Evolutionary conservation across 345 rosid genomes (phyloP).

Genomic region (Psidium guajava): DNA sequence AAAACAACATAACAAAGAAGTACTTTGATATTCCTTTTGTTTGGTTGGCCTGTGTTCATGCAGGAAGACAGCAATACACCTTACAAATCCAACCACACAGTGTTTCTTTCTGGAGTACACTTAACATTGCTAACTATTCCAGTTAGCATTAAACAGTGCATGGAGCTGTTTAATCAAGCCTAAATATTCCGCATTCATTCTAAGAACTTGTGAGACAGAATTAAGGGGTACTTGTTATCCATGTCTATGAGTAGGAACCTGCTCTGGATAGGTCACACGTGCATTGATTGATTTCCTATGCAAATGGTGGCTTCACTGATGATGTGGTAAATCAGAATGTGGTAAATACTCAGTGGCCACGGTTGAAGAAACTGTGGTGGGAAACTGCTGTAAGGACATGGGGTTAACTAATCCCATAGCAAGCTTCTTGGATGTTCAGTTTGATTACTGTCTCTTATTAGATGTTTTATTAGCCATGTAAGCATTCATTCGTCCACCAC

Average conservation of each 20-base stretch:
- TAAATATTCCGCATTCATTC: neutral
- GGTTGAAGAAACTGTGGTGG: neutral
- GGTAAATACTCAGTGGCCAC: neutral
- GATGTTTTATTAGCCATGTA: neutral
- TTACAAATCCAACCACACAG: neutral
- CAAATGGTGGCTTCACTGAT: neutral
- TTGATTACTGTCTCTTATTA: neutral
- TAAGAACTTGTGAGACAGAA: neutral
- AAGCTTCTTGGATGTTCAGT: neutral
- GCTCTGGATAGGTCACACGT: neutral
- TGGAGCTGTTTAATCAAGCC: neutral
- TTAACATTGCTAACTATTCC: neutral
- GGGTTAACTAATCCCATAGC: neutral
- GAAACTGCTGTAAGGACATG: neutral
- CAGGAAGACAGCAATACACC: neutral
- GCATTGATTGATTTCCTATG: neutral
- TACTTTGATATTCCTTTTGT: neutral
- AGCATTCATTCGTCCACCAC: neutral
- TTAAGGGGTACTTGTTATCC: neutral
- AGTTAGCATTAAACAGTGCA: neutral
- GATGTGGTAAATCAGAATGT: neutral
- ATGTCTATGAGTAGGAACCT: neutral
- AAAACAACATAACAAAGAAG: neutral
- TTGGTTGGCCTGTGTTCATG: neutral
- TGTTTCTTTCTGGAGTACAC: neutral